Base-by-base conservation (phyloP, 352 stramenopile species). In the Globisporangium recalcitrans region DNA sequence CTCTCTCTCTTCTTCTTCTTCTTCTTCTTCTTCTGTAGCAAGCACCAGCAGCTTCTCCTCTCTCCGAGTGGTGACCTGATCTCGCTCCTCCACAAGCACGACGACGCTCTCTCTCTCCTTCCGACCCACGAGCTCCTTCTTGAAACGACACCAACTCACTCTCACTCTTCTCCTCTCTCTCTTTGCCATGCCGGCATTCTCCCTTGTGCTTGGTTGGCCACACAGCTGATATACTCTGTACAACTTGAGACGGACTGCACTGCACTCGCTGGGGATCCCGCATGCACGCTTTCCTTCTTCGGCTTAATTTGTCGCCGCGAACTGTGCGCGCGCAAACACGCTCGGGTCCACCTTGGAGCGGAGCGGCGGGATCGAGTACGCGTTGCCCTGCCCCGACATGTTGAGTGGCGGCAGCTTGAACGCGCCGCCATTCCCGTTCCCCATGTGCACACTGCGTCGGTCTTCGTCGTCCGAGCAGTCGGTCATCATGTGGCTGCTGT, bases 321-420 rank as follows among this genome's bases (percentile, higher is more conserved):
- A 82, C 63, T 88, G 81, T 9, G 70, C 64, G 54, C 67, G 72
- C 21, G 67, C 68, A 27, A 91, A 70, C 53, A 91, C 78, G 55
- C 68, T 89, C 29, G 82, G 82, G 46, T 89, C 78, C 57, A 91
- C 85, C 74, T 91, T 91, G 24, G 82, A 88, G 27, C 82, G 80
- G 40, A 91, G 71, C n/a, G 82, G 82, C 13, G 82, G 82, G 64
- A 91, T 91, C 34, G 77, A 74, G 56, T 82, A 80, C 19, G 74
- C 72, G 22, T 26, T 63, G 34, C 21, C 36, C 16, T 52, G 63
- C 7, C 27, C 72, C 46, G 74, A 63, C 58, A 89, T 77, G 21
- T 87, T 85, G 11, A 91, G 72, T 49, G 82, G 80, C 21, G 82
- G 82, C 47, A 91, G 64, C 14, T 73, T 71, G 62, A 88, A 87